phyloP scores from a whole-genome alignment of 78 protist species.

The Anaeramoeba ignava region DNA sequence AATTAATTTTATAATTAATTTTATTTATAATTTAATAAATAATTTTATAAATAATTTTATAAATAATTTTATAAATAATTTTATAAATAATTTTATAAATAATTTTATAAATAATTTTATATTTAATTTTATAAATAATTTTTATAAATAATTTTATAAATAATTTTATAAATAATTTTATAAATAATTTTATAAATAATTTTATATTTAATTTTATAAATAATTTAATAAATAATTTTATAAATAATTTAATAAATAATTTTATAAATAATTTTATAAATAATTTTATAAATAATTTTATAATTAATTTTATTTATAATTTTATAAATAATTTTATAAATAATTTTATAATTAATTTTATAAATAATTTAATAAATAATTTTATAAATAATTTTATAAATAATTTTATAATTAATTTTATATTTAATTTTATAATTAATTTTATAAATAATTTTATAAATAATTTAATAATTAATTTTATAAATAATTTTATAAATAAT shows the following conservation, averaged over 20 bases:
- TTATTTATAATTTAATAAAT: neutral
- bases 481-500: neutral
- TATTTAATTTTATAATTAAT: neutral
- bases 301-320: neutral
- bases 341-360: neutral
- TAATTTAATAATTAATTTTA: neutral
- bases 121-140: neutral
- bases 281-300: neutral
- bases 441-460: neutral
- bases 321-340: neutral
- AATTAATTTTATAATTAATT: neutral
- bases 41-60: neutral
- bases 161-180: neutral
- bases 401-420: neutral
- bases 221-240: neutral
- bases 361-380: neutral
- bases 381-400: neutral
- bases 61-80: neutral
- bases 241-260: neutral
- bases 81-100: neutral
- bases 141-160: neutral
- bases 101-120: neutral
- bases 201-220: neutral
- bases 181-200: neutral
- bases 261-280: neutral